A percentile compares a stretch with the other conserved stretches of the same genome.
phyloP scores from a whole-genome alignment of 768 basidiomycete species.

The Boletus sensibilis region DNA sequence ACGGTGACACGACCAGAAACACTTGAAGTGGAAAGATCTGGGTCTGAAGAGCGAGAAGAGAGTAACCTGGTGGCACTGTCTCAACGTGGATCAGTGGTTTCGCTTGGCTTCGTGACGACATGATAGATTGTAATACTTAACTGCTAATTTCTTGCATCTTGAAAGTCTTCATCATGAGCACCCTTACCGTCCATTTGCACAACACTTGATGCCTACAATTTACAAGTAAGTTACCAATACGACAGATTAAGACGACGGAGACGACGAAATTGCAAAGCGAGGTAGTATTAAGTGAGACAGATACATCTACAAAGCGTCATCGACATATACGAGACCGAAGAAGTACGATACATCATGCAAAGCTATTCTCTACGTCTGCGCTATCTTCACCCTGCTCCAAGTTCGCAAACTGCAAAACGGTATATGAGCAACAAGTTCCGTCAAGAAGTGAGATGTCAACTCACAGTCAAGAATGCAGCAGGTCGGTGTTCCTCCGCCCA shows the following conservation, averaged over 20 bases:
- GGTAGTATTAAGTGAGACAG: slow-evolving; percentile 2
- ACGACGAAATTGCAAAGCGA: not conserved
- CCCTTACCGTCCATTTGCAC: not conserved
- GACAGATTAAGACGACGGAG: not conserved
- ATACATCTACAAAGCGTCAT: slow-evolving; percentile 19
- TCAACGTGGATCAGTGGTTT: slow-evolving; percentile 51
- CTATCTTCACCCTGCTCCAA: slow-evolving; percentile 90
- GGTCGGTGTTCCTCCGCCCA: slow-evolving; percentile 97
- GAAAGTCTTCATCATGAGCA: not conserved
- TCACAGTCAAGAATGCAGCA: slow-evolving; percentile 87
- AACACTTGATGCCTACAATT: not conserved
- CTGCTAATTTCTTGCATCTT: slow-evolving; percentile 19
- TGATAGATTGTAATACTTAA: slow-evolving; percentile 30
- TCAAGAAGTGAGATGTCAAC: slow-evolving; percentile 28
- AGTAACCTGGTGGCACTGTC: slow-evolving; percentile 38
- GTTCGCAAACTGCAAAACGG: slow-evolving; percentile 67
- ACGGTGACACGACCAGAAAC: slow-evolving; percentile 12
- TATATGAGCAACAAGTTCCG: slow-evolving; percentile 1
- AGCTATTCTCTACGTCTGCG: slow-evolving; percentile 93
- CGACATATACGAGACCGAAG: not conserved
- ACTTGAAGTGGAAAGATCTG: slow-evolving; percentile 9
- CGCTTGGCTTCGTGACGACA: slow-evolving; percentile 48
- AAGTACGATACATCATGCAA: slow-evolving; percentile 55
- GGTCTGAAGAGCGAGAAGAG: slow-evolving; percentile 10
- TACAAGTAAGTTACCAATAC: not conserved